These are phyloP conservation scores for Gynochthodes officinalis DNA, from an alignment of 257 asterid species.

Conservation along the genomic window DNA sequence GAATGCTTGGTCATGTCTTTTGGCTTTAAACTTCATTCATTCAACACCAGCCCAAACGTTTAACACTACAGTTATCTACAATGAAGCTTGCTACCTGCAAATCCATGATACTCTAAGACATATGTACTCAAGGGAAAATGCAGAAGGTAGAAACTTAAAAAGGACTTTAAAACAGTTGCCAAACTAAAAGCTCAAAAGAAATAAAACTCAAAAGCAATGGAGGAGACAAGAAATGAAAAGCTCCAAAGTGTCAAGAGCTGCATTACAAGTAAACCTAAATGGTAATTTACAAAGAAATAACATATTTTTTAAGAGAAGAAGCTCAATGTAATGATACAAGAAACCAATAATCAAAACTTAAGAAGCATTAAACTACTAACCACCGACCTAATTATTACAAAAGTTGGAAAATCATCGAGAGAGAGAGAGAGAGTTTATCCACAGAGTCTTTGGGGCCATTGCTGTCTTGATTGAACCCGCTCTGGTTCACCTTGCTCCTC, in stretches of 20 bases:
- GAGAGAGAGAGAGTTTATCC: not conserved
- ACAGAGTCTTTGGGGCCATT: slow-evolving; percentile 4
- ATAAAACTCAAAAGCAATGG: not conserved
- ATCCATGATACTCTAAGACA: too few species aligned
- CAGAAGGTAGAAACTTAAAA: not conserved
- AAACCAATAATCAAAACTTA: slow-evolving; percentile 1
- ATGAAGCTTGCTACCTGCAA: too few species aligned
- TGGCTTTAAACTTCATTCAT: too few species aligned
- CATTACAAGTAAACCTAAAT: not conserved
- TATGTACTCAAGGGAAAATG: too few species aligned
- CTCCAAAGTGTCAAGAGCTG: not conserved
- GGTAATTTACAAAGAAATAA: not conserved
- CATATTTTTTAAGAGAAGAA: not conserved
- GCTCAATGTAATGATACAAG: not conserved
- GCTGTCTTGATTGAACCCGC: not conserved
- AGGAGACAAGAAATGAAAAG: not conserved
- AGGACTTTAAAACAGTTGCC: not conserved
- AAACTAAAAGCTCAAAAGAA: not conserved
- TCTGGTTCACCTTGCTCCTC: not conserved
- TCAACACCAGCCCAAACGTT: too few species aligned
- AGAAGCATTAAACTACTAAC: slow-evolving; percentile 4
- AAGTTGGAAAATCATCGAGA: not conserved
- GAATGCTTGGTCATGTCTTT: too few species aligned
- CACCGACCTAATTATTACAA: not conserved
- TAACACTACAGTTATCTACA: too few species aligned